phyloP scores from a whole-genome alignment of 805 yeast genomes.

The Yamadazyma nakazawae region DNA sequence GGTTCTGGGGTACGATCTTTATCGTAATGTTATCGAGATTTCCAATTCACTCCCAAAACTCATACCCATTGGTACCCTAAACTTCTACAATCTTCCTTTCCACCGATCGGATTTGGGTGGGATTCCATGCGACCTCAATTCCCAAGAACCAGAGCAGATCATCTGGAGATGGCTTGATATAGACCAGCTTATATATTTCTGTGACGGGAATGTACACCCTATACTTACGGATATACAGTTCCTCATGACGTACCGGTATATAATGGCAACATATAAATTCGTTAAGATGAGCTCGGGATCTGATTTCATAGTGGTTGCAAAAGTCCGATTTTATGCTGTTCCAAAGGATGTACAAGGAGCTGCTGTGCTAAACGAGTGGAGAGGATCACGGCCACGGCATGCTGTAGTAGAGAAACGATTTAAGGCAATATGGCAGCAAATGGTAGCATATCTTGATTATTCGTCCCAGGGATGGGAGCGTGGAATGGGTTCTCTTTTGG shows the following conservation, averaged over 20 bases:
- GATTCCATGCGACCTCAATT: slow-evolving; percentile 5
- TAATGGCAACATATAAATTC: slow-evolving; percentile 43
- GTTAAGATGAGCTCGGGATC: slow-evolving; percentile 11
- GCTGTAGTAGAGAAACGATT: slow-evolving; percentile 22
- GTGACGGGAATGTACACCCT: slow-evolving; percentile 18
- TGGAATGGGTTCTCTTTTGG: background rate
- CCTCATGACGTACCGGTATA: slow-evolving; percentile 38
- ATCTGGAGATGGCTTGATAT: slow-evolving; percentile 60
- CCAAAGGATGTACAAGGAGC: slow-evolving; percentile 43
- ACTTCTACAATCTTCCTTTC: slow-evolving; percentile 41
- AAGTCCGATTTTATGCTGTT: slow-evolving; percentile 46
- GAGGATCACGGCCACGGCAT: slow-evolving; percentile 33
- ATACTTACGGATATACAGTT: slow-evolving; percentile 40
- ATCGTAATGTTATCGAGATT: slow-evolving; percentile 15
- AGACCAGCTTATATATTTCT: slow-evolving; percentile 26
- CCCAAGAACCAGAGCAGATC: slow-evolving; percentile 9
- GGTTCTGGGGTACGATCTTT: slow-evolving; percentile 3
- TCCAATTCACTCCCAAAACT: slow-evolving; percentile 40
- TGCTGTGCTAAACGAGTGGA: slow-evolving; percentile 30
- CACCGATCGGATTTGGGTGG: slow-evolving; percentile 33
- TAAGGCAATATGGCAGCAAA: slow-evolving; percentile 26
- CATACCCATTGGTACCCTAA: slow-evolving; percentile 49
- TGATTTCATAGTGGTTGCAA: slow-evolving; percentile 18
- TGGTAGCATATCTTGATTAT: slow-evolving; percentile 46
- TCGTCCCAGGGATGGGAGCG: slow-evolving; percentile 10